Evolutionary conservation across 306 rosid genomes (phyloP).

Genomic region (Delonix regia): DNA sequence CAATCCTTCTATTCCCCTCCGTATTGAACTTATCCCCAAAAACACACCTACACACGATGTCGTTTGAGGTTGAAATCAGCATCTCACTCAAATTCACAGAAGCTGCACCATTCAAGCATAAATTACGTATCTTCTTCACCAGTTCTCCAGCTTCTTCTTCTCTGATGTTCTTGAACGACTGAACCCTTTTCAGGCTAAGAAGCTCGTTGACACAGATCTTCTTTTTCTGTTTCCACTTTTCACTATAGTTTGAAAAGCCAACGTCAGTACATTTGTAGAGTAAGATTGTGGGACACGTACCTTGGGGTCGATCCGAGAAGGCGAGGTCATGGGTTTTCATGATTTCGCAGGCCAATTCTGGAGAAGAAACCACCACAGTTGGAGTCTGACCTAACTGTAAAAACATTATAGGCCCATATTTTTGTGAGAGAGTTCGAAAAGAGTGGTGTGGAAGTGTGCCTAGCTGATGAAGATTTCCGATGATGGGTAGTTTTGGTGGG

Average conservation of each 20-base stretch:
- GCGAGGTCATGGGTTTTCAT: constrained; percentile 28
- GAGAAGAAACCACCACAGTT: constrained; percentile 41
- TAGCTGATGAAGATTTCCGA: constrained; percentile 49
- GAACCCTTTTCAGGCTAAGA: constrained; percentile 34
- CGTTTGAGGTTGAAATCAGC: constrained; percentile 18
- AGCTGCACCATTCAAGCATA: neutral
- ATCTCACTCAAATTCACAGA: constrained; percentile 38
- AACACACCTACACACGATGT: constrained; percentile 30
- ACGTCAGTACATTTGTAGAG: constrained; percentile 33
- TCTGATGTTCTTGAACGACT: constrained; percentile 11
- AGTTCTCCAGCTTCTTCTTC: constrained; percentile 43
- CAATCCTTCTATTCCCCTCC: neutral
- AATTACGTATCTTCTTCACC: constrained; percentile 30
- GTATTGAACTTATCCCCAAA: constrained; percentile 24
- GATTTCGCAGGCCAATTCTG: constrained; percentile 24
- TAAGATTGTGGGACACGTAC: constrained; percentile 29
- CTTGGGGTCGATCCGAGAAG: constrained; percentile 39
- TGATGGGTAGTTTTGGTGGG: constrained; percentile 45
- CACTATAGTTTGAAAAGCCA: constrained; percentile 35
- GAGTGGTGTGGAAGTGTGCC: constrained; percentile 43
- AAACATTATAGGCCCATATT: constrained; percentile 35
- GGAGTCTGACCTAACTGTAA: constrained; percentile 40
- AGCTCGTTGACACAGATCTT: constrained; percentile 29
- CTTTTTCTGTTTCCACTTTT: constrained; percentile 41
- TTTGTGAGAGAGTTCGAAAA: constrained; percentile 17